Evolutionary conservation across 2,329 filamentous ascomycete species (phyloP).

Genomic region (Hypoxylon sp.): DNA sequence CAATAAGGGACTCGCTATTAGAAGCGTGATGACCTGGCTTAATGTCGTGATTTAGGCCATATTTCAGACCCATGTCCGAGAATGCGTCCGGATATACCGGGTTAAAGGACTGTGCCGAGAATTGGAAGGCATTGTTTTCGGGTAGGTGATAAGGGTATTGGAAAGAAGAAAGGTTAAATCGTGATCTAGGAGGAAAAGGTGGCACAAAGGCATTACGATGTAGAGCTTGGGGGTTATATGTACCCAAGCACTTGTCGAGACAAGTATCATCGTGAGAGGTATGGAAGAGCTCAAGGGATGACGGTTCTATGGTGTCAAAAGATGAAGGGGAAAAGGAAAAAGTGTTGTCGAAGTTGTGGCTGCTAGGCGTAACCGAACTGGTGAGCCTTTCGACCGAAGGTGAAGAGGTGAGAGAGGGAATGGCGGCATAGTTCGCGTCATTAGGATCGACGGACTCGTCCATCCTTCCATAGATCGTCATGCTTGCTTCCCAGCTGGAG

Average conservation of each 20-base stretch:
- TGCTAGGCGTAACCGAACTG: constrained; percentile 21
- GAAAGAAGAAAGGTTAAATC: constrained; percentile 29
- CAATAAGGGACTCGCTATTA: constrained; percentile 32
- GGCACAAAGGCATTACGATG: constrained; percentile 32
- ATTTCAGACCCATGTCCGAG: constrained; percentile 27
- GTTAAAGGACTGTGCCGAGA: constrained; percentile 13
- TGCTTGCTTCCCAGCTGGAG: constrained; percentile 13
- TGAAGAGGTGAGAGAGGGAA: constrained; percentile 33
- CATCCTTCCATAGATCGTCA: constrained; percentile 36
- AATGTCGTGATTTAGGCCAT: constrained; percentile 26
- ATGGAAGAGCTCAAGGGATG: constrained; percentile 39
- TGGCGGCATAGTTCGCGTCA: constrained; percentile 29
- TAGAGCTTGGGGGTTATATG: constrained; percentile 25
- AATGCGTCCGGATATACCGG: constrained; percentile 27
- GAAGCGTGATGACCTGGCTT: constrained; percentile 27
- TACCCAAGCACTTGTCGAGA: constrained; percentile 40
- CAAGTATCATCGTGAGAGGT: constrained; percentile 45
- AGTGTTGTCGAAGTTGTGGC: constrained; percentile 33
- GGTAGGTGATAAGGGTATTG: constrained; percentile 26
- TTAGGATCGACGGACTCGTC: constrained; percentile 38
- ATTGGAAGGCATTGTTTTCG: constrained; percentile 28
- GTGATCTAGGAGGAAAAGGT: constrained; percentile 26
- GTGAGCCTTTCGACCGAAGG: constrained; percentile 33
- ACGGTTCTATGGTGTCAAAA: constrained; percentile 34
- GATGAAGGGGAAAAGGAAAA: constrained; percentile 36